Evolutionary conservation across 2,329 filamentous ascomycete genomes (phyloP), one percentile per base, ranked within the genome.

Genomic region (Xylaria digitata): DNA sequence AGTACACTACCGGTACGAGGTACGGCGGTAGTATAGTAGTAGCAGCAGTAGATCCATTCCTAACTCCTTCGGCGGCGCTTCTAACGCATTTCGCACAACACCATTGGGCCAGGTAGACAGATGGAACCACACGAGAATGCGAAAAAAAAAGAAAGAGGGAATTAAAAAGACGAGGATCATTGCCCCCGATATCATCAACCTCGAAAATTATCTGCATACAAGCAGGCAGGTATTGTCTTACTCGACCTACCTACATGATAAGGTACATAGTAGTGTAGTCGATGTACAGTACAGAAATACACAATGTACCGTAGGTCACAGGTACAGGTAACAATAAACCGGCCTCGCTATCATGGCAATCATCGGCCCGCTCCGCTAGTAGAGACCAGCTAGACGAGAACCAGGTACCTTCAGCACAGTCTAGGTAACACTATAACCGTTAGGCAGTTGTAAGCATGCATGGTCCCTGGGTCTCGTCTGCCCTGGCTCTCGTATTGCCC

Each of bases 401-500:
- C 11, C 34, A 9, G 34, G 8, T 40, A 15, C 32, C 13, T 6
- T 49, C n/a, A 40, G 23, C 26, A 45, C 56, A 59, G 19, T 26
- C 32, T 26, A 26, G 26, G 34, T 9, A 2, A 11, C 34, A 37
- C 34, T 9, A 13, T 21, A 32, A 26, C 34, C n/a, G 21, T 15
- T 54, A 34, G 26, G 34, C 21, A 23, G 26, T 21, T 21, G 49
- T 49, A 45, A 52, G 50, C 50, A 52, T 55, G 59, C 59, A 62
- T 55, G 45, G 8, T 15, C 54, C 54, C 49, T 42, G n/a, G 26
- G 26, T 26, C 26, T 26, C 5, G 54, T 54, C 48, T 40, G 37
- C 37, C 30, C 42, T 57, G 42, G 45, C 34, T 34, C 65, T 67
- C 65, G 65, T 67, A 67, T 67, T 67, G 50, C 6, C 30, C 48